A percentile compares a stretch with the other conserved stretches of the same genome.
These are phyloP conservation scores for Linnemannia schmuckeri DNA, from an alignment of 192 early-diverging fungal genomes.

Conservation along the genomic window DNA sequence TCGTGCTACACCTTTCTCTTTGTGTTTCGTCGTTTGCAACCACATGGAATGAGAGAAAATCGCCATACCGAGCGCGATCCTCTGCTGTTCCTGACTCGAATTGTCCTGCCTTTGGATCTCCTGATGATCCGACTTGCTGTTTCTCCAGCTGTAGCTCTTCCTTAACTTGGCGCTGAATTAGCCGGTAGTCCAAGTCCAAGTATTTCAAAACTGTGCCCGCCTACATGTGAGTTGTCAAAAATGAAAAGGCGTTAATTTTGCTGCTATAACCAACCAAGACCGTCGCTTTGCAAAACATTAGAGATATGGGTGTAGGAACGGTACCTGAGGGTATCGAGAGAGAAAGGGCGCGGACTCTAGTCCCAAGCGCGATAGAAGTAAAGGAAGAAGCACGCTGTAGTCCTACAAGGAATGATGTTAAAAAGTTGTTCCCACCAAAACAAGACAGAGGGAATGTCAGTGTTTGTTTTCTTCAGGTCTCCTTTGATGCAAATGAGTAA, in stretches of 20 bases:
- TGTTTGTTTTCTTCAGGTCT: neutral
- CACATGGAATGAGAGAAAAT: no score
- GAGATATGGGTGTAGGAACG: neutral
- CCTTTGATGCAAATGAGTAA: no score
- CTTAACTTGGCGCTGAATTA: conserved; percentile 51
- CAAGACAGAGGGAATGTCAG: neutral
- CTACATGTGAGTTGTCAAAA: neutral
- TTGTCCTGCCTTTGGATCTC: neutral
- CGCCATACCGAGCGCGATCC: conserved; percentile 43
- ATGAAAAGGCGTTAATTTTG: neutral
- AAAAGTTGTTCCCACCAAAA: neutral
- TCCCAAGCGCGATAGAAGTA: conserved; percentile 26
- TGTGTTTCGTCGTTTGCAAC: neutral
- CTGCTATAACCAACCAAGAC: neutral
- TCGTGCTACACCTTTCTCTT: neutral
- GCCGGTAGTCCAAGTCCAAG: conserved; percentile 31
- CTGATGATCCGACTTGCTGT: neutral
- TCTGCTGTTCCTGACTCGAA: conserved; percentile 39
- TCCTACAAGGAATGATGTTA: conserved; percentile 11
- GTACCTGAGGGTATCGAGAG: conserved; percentile 35
- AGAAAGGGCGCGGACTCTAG: conserved; percentile 31
- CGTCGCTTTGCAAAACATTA: no score
- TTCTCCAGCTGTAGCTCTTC: conserved; percentile 49
- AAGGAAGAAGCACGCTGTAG: conserved; percentile 30
- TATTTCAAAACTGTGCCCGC: conserved; percentile 22